phyloP scores from a whole-genome alignment of 768 basidiomycete genomes.

The Auriscalpium orientale region DNA sequence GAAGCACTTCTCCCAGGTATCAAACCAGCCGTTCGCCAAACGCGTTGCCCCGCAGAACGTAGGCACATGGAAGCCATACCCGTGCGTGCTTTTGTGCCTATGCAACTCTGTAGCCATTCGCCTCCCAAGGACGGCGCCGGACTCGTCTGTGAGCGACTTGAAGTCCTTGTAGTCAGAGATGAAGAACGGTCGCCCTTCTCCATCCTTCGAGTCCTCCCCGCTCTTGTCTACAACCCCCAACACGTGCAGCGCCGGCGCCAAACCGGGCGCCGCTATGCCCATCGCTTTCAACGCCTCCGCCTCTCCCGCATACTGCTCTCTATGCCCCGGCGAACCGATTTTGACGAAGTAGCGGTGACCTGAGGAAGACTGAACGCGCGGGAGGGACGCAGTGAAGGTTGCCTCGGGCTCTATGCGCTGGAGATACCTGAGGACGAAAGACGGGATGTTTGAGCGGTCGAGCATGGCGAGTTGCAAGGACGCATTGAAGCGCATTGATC shows the following conservation, averaged over 20 bases:
- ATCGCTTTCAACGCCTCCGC: conserved; percentile 62
- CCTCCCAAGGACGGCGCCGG: conserved; percentile 46
- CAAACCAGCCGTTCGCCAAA: conserved; percentile 65
- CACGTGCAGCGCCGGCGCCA: conserved; percentile 52
- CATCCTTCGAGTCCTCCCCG: conserved; percentile 20
- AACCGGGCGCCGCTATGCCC: conserved; percentile 52
- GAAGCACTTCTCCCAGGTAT: conserved; percentile 66
- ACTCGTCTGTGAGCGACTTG: conserved; percentile 33
- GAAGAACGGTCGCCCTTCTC: conserved; percentile 48
- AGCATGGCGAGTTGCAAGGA: background rate
- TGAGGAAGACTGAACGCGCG: conserved; percentile 47
- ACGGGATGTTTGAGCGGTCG: conserved; percentile 9
- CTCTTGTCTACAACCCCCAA: conserved; percentile 31
- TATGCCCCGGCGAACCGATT: conserved; percentile 40
- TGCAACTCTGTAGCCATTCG: conserved; percentile 66
- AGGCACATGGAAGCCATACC: conserved; percentile 66
- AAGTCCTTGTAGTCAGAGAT: conserved; percentile 70
- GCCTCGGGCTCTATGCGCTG: conserved; percentile 41
- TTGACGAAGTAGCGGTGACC: conserved; percentile 60
- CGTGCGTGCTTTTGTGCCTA: conserved; percentile 38
- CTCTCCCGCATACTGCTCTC: conserved; percentile 64
- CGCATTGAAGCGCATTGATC: too few relatives aligned
- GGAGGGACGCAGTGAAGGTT: conserved; percentile 37
- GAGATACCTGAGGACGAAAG: conserved; percentile 37
- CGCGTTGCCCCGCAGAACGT: conserved; percentile 73